A percentile compares a stretch with the other conserved stretches of the same genome.
These are phyloP conservation scores for Falciphora oryzae DNA, from an alignment of 2,329 filamentous ascomycete genomes.

Conservation along the genomic window DNA sequence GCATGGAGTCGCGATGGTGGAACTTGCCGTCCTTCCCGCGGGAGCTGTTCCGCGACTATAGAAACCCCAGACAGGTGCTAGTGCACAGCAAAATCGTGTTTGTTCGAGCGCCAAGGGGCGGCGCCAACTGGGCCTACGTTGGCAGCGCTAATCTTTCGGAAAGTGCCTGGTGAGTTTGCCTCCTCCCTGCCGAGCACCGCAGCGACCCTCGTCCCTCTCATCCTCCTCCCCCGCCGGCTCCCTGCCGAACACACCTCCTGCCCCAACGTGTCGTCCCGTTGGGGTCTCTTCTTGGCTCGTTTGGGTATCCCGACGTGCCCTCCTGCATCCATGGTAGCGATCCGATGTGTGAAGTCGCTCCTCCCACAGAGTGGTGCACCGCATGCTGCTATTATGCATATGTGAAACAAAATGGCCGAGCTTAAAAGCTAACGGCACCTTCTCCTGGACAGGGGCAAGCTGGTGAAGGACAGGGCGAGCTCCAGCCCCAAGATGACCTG, in stretches of 20 bases:
- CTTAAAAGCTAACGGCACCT: background rate
- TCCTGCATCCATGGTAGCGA: too few relatives aligned
- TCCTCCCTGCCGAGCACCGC: too few relatives aligned
- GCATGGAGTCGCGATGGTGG: slow-evolving; percentile 69
- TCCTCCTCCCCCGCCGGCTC: too few relatives aligned
- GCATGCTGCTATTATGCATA: too few relatives aligned
- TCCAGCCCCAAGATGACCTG: slow-evolving; percentile 71
- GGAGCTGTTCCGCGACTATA: slow-evolving; percentile 66
- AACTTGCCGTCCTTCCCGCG: slow-evolving; percentile 63
- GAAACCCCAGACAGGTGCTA: slow-evolving; percentile 63
- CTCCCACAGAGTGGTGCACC: too few relatives aligned
- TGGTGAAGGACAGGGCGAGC: slow-evolving; percentile 63
- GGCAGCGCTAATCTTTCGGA: slow-evolving; percentile 91
- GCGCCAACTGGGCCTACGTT: slow-evolving; percentile 65
- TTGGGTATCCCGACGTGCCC: too few relatives aligned
- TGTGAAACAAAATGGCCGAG: too few relatives aligned
- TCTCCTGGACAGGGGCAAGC: slow-evolving; percentile 56
- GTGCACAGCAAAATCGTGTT: slow-evolving; percentile 81
- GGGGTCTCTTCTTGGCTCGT: too few relatives aligned
- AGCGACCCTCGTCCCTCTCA: too few relatives aligned
- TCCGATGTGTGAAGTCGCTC: too few relatives aligned
- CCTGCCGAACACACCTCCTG: too few relatives aligned
- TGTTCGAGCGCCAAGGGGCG: slow-evolving; percentile 28
- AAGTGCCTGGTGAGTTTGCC: slow-evolving; percentile 70
- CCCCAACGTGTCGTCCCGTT: too few relatives aligned